Conservation (phyloP, 1,284 basidiomycete species). For the Rhizoctonia solani region DNA sequence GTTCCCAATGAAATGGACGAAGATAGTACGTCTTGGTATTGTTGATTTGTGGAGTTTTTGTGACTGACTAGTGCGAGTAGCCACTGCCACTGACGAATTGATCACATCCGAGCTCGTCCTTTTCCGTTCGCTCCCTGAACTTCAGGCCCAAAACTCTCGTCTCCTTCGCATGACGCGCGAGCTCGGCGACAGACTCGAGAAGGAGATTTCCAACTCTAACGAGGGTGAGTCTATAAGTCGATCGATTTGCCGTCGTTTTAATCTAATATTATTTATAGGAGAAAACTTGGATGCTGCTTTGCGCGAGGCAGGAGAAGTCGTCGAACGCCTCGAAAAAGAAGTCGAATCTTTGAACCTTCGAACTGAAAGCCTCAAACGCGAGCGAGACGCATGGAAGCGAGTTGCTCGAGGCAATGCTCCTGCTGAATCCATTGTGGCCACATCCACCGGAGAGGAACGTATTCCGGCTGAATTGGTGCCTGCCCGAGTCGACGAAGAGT, state of each 20-base stretch:
- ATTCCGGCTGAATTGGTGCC: conserved; percentile 11
- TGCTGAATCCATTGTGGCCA: not conserved
- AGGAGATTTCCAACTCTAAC: conserved; percentile 53
- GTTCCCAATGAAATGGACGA: conserved; percentile 46
- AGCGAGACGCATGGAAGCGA: conserved; percentile 62
- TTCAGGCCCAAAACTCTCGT: conserved; percentile 91
- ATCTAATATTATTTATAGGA: conserved; percentile 53
- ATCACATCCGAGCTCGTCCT: conserved; percentile 90
- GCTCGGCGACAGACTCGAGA: conserved; percentile 76
- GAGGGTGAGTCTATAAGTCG: conserved; percentile 14
- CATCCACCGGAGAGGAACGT: not conserved
- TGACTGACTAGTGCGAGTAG: conserved; percentile 49
- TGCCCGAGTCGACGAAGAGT: conserved; percentile 14
- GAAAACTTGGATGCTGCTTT: conserved; percentile 71
- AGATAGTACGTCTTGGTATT: conserved; percentile 43
- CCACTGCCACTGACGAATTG: conserved; percentile 65
- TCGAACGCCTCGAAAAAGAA: conserved; percentile 76
- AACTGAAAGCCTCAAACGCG: conserved; percentile 55
- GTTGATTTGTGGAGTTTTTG: not conserved
- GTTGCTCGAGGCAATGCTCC: conserved; percentile 16
- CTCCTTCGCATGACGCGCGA: conserved; percentile 83
- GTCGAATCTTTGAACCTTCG: conserved; percentile 69
- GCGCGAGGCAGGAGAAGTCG: conserved; percentile 83
- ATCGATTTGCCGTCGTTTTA: conserved; percentile 38
- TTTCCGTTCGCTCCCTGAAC: conserved; percentile 76